These are phyloP conservation scores for Suillus subluteus DNA, from an alignment of 768 basidiomycete genomes.

Conservation along the genomic window DNA sequence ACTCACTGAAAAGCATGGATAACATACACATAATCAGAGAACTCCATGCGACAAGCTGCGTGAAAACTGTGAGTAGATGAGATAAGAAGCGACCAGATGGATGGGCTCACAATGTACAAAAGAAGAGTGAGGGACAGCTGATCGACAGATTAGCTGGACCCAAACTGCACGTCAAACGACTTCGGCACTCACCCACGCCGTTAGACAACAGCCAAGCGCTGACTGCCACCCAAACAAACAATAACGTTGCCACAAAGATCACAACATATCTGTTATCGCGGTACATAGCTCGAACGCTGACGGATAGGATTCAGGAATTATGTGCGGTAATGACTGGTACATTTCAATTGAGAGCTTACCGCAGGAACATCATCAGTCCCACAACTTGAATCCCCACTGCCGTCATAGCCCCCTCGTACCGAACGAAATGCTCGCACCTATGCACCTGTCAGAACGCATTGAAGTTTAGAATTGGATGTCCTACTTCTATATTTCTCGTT, in stretches of 20 bases:
- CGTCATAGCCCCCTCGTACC: slow-evolving; percentile 53
- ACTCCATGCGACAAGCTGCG: slow-evolving; percentile 46
- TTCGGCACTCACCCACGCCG: slow-evolving; percentile 49
- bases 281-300: slow-evolving; percentile 27
- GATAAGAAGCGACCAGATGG: slow-evolving; percentile 27
- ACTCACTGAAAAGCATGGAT: neutral
- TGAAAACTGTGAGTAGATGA: neutral
- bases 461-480: neutral
- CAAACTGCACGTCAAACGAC: neutral
- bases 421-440: slow-evolving; percentile 51
- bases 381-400: slow-evolving; percentile 42
- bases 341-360: slow-evolving; percentile 31
- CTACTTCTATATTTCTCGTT: slow-evolving; percentile 13
- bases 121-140: slow-evolving; percentile 20
- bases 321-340: neutral
- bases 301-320: neutral
- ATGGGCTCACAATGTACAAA: slow-evolving; percentile 16
- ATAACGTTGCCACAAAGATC: slow-evolving; percentile 30
- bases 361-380: slow-evolving; percentile 48
- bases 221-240: slow-evolving; percentile 46
- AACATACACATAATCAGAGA: slow-evolving; percentile 28
- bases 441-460: slow-evolving; percentile 1
- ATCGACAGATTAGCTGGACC: slow-evolving; percentile 6
- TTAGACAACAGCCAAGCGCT: slow-evolving; percentile 58
- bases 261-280: slow-evolving; percentile 13